These are phyloP conservation scores for Eucalyptus camaldulensis DNA, from an alignment of 345 rosid genomes.

Conservation along the genomic window DNA sequence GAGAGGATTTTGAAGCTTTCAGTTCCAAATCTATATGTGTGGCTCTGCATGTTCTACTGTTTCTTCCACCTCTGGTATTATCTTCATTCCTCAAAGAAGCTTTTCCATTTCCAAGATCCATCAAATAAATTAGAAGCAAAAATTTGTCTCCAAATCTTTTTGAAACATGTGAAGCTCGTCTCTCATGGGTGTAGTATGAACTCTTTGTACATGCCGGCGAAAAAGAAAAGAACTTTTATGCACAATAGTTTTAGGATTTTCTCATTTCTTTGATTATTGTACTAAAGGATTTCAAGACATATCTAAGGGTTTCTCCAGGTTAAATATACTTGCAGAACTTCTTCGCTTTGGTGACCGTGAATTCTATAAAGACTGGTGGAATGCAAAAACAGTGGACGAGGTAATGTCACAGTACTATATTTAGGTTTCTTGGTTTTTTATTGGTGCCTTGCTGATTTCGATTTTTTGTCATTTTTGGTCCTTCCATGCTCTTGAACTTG, in stretches of 20 bases:
- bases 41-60: slow-evolving; percentile 99
- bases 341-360: slow-evolving; percentile 96
- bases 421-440: not conserved
- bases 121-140: not conserved
- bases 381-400: slow-evolving; percentile 92
- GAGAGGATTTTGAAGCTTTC: slow-evolving; percentile 99
- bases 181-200: not conserved
- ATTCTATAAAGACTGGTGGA: slow-evolving; percentile 99
- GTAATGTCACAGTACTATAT: slow-evolving; percentile 12
- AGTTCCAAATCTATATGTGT: slow-evolving; percentile 84
- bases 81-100: not conserved
- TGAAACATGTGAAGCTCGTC: not conserved
- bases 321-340: slow-evolving; percentile 95
- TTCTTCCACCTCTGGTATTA: slow-evolving; percentile 88
- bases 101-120: not conserved
- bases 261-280: not conserved
- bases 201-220: not conserved
- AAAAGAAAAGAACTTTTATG: not conserved
- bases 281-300: not conserved
- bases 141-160: not conserved
- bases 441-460: not conserved
- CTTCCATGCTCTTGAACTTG: not conserved
- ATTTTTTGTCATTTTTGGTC: not conserved
- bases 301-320: slow-evolving; percentile 27
- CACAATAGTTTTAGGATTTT: not conserved